phyloP scores from a whole-genome alignment of 2,329 filamentous ascomycete genomes.

The Diaporthe citriasiana region DNA sequence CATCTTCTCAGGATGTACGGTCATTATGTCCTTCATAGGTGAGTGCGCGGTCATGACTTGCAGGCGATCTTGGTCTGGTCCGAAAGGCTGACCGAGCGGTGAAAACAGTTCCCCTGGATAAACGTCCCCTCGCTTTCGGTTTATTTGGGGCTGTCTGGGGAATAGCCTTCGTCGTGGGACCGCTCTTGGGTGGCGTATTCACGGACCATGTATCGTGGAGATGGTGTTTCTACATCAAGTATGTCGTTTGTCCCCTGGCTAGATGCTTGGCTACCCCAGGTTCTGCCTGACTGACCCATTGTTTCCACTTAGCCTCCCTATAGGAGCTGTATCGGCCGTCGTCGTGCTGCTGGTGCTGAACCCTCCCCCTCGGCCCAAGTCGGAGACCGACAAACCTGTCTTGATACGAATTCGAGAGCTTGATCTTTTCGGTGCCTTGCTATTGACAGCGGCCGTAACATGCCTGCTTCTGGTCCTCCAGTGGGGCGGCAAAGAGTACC shows the following conservation, averaged over 20 bases:
- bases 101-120: slow-evolving; percentile 60
- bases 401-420: slow-evolving; percentile 27
- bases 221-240: slow-evolving; percentile 60
- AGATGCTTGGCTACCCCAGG: not conserved
- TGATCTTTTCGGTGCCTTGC: slow-evolving; percentile 42
- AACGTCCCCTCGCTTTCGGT: slow-evolving; percentile 65
- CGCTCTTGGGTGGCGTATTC: slow-evolving; percentile 61
- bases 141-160: slow-evolving; percentile 67
- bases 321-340: slow-evolving; percentile 6
- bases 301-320: not conserved
- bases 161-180: slow-evolving; percentile 61
- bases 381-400: not conserved
- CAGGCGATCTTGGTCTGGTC: not conserved
- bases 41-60: not conserved
- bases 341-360: slow-evolving; percentile 53
- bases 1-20: slow-evolving; percentile 60
- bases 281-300: slow-evolving; percentile 1
- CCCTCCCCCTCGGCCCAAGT: slow-evolving; percentile 60
- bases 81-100: not conserved
- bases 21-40: slow-evolving; percentile 57
- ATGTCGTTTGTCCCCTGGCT: not conserved
- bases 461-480: slow-evolving; percentile 62
- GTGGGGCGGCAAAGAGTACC: slow-evolving; percentile 54
- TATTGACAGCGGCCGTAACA: slow-evolving; percentile 52
- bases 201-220: slow-evolving; percentile 61